phyloP scores from a whole-genome alignment of 1,139 yeast species.

The Lodderomyces theae region DNA sequence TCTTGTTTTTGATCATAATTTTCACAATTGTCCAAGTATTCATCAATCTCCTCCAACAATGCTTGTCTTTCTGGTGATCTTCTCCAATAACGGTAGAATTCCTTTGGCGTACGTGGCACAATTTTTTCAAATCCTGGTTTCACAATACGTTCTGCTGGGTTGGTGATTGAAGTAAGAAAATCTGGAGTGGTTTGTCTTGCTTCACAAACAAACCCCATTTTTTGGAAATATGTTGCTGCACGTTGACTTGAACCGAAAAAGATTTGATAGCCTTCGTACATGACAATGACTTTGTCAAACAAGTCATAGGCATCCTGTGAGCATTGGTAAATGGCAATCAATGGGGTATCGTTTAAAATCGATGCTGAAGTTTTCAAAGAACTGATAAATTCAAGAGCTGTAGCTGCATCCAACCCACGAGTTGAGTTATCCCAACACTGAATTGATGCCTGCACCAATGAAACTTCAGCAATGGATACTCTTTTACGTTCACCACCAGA shows the following conservation, averaged over 20 bases:
- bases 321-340: constrained; percentile 81
- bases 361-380: constrained; percentile 65
- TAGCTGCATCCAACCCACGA: constrained; percentile 59
- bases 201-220: constrained; percentile 68
- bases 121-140: constrained; percentile 41
- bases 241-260: constrained; percentile 59
- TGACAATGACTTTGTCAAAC: constrained; percentile 70
- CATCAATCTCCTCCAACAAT: constrained; percentile 20
- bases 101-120: constrained; percentile 25
- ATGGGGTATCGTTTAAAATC: constrained; percentile 55
- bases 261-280: constrained; percentile 79
- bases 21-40: constrained; percentile 13
- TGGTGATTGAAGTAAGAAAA: constrained; percentile 70
- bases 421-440: constrained; percentile 66
- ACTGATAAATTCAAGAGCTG: constrained; percentile 67
- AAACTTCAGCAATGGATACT: constrained; percentile 45
- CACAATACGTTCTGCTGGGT: constrained; percentile 60
- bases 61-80: constrained; percentile 18
- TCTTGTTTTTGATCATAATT: constrained; percentile 9
- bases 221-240: constrained; percentile 56
- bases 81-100: constrained; percentile 25
- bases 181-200: constrained; percentile 82
- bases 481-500: constrained; percentile 47
- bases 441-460: constrained; percentile 33
- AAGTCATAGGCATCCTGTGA: constrained; percentile 70